phyloP scores from a whole-genome alignment of 2,329 filamentous ascomycete species.

The Xylariales sp. region DNA sequence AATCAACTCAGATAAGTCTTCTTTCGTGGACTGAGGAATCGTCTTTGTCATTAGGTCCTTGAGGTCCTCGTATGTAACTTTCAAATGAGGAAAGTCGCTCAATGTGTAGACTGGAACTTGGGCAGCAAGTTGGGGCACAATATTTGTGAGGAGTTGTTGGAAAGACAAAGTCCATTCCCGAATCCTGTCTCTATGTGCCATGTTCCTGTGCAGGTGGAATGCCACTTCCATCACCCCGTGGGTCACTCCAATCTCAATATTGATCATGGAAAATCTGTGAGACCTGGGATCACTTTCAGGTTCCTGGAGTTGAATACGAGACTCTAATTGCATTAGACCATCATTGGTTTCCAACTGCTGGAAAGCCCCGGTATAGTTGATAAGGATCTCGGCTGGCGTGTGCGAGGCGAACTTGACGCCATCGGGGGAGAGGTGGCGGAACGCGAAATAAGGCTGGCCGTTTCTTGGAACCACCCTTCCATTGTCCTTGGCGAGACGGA shows the following conservation, averaged over 20 bases:
- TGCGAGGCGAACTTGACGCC: no score
- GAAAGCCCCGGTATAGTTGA: conserved; percentile 8
- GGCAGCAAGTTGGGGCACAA: no score
- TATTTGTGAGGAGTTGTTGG: no score
- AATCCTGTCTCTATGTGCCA: no score
- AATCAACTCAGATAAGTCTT: not conserved
- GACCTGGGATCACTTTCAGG: not conserved
- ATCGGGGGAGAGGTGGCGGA: conserved; percentile 23
- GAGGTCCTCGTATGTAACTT: conserved; percentile 3
- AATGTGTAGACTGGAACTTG: no score
- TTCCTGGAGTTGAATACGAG: no score
- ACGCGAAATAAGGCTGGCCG: conserved; percentile 33
- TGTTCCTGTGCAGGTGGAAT: no score
- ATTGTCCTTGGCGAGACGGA: conserved; percentile 27
- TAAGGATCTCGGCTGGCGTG: no score
- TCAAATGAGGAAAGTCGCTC: conserved; percentile 5
- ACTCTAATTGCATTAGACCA: no score
- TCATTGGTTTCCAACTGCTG: conserved; percentile 6
- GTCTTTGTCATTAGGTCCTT: not conserved
- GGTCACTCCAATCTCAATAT: conserved; percentile 5
- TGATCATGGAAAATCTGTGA: conserved; percentile 1
- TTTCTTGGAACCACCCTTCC: conserved; percentile 28
- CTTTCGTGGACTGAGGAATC: no score
- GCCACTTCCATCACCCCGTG: no score
- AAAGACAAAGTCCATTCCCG: no score